These are phyloP conservation scores for Eucalyptus shirleyi DNA, from an alignment of 345 rosid genomes.

Conservation along the genomic window DNA sequence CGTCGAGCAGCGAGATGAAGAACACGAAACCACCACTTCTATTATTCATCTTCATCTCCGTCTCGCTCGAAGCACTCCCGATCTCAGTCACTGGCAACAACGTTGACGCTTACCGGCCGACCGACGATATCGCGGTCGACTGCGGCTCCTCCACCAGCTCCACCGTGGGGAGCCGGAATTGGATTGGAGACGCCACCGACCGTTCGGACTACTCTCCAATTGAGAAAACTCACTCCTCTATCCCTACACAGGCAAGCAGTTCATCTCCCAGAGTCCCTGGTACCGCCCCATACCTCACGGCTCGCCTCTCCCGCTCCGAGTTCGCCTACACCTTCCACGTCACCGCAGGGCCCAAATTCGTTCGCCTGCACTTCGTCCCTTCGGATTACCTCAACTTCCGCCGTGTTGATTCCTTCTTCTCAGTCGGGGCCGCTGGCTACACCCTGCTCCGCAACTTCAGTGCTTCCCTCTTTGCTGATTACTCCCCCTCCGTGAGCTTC, in stretches of 20 bases:
- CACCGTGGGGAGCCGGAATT: background rate
- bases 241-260: background rate
- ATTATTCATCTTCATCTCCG: background rate
- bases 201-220: background rate
- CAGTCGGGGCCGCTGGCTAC: too few relatives aligned
- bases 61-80: background rate
- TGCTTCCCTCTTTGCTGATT: too few relatives aligned
- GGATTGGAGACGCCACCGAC: slow-evolving; percentile 1
- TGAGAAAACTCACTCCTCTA: background rate
- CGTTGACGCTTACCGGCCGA: background rate
- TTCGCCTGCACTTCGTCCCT: too few relatives aligned
- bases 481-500: too few relatives aligned
- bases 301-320: too few relatives aligned
- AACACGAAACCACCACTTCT: background rate
- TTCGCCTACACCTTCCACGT: too few relatives aligned
- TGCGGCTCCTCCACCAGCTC: background rate
- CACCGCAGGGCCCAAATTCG: too few relatives aligned
- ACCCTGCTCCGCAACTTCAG: too few relatives aligned
- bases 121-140: background rate
- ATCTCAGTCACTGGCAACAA: background rate
- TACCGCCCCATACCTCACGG: background rate
- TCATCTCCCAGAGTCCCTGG: background rate
- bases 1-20: background rate
- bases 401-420: too few relatives aligned
- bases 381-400: too few relatives aligned